A percentile compares a stretch with the other conserved stretches of the same genome.
phyloP scores from a whole-genome alignment of 352 stramenopile genomes.

The Aphanomyces stellatus region DNA sequence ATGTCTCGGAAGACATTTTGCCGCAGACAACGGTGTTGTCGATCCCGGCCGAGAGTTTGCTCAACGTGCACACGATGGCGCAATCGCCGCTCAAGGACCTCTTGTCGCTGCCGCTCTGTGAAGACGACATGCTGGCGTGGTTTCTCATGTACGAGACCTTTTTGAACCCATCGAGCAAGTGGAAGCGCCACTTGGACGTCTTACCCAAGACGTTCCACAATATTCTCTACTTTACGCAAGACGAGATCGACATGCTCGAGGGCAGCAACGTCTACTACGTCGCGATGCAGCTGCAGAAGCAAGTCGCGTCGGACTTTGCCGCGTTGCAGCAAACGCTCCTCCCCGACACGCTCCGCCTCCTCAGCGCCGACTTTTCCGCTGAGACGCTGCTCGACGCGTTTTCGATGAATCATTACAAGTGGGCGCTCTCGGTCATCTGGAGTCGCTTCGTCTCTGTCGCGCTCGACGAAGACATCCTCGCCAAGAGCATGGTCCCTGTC shows the following conservation, averaged over 20 bases:
- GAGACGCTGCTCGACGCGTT: constrained; percentile 27
- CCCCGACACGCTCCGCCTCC: constrained; percentile 39
- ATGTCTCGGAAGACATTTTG: constrained; percentile 68
- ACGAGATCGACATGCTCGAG: constrained; percentile 32
- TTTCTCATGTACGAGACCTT: constrained; percentile 66
- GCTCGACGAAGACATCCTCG: constrained; percentile 22
- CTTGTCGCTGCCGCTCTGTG: constrained; percentile 39
- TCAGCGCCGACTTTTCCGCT: constrained; percentile 18
- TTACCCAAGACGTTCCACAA: constrained; percentile 60
- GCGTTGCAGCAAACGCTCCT: constrained; percentile 33
- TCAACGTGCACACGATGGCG: constrained; percentile 40
- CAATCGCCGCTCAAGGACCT: constrained; percentile 30
- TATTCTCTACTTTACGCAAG: constrained; percentile 45
- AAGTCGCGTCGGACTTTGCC: constrained; percentile 44
- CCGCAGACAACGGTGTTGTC: constrained; percentile 61
- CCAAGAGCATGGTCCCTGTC: constrained; percentile 74
- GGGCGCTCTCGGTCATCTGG: constrained; percentile 81
- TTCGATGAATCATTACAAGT: constrained; percentile 53
- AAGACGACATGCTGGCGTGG: constrained; percentile 63
- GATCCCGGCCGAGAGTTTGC: constrained; percentile 47
- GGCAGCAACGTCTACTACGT: constrained; percentile 62
- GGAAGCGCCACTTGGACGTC: constrained; percentile 53
- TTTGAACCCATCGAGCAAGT: constrained; percentile 39
- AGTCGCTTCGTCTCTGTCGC: constrained; percentile 71
- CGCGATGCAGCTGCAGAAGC: constrained; percentile 49